These are phyloP conservation scores for Hippophae tibetana DNA, from an alignment of 306 rosid species.

Conservation along the genomic window DNA sequence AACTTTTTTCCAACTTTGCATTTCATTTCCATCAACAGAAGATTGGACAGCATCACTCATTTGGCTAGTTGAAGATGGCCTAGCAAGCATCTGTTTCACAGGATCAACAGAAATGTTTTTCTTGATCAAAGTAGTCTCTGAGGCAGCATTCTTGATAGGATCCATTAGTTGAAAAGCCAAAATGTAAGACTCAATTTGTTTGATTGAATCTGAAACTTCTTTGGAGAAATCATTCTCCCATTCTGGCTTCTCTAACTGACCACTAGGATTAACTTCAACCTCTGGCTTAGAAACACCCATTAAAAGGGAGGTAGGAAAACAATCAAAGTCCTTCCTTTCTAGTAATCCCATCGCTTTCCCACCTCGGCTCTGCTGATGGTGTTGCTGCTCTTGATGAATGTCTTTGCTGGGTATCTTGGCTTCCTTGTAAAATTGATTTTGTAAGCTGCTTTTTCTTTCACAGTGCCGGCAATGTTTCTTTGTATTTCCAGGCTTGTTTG, in stretches of 20 bases:
- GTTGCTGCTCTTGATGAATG: constrained; percentile 13
- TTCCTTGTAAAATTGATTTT: constrained; percentile 11
- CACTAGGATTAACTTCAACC: not conserved
- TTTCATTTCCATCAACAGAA: constrained; percentile 15
- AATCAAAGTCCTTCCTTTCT: not conserved
- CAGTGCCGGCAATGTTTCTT: not conserved
- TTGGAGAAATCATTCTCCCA: constrained; percentile 27
- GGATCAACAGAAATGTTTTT: constrained; percentile 7
- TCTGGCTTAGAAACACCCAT: constrained; percentile 14
- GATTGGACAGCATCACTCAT: constrained; percentile 2
- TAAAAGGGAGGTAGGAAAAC: constrained; percentile 1
- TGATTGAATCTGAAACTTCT: constrained; percentile 36
- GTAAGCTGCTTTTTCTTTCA: constrained; percentile 18
- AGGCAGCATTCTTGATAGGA: constrained; percentile 13
- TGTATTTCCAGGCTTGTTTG: constrained; percentile 12
- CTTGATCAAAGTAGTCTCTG: constrained; percentile 10
- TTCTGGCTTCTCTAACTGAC: constrained; percentile 3
- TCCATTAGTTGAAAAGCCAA: constrained; percentile 32
- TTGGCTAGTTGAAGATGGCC: constrained; percentile 1
- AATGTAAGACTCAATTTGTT: constrained; percentile 52
- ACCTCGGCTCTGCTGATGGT: constrained; percentile 8
- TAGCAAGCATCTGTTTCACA: constrained; percentile 4
- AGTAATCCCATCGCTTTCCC: constrained; percentile 15
- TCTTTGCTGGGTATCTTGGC: constrained; percentile 7
- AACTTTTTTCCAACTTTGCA: constrained; percentile 13